phyloP scores from a whole-genome alignment of 169 alveolate genomes.

The Eimeria sp. region DNA sequence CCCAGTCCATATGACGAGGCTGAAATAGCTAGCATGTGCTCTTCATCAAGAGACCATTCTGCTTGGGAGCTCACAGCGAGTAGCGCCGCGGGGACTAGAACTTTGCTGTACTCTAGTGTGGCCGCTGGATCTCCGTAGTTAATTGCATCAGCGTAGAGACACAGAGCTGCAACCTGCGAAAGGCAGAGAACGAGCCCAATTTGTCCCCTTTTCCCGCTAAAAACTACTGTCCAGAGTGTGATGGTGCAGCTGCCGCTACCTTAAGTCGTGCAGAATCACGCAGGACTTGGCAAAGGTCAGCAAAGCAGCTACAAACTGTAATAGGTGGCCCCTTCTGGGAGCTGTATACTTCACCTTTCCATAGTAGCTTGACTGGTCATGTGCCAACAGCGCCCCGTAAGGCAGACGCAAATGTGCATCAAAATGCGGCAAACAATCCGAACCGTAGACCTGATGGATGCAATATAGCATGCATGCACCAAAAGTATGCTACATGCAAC shows the following conservation, averaged over 20 bases:
- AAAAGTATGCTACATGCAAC: not conserved
- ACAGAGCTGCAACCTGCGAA: constrained; percentile 78
- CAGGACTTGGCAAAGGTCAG: not conserved
- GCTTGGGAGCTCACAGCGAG: constrained; percentile 71
- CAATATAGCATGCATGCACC: not conserved
- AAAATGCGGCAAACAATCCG: constrained; percentile 70
- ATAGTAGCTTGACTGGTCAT: constrained; percentile 66
- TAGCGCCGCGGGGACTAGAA: constrained; percentile 74
- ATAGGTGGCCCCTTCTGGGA: not conserved
- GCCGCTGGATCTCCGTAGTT: constrained; percentile 72
- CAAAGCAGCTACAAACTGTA: not conserved
- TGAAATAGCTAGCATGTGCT: constrained; percentile 62
- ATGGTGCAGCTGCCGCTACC: not conserved
- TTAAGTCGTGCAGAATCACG: not conserved
- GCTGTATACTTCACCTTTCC: constrained; percentile 47
- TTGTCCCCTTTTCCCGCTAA: not conserved
- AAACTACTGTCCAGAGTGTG: not conserved
- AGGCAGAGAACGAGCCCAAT: not conserved
- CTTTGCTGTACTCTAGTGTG: constrained; percentile 34
- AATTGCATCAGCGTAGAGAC: constrained; percentile 77
- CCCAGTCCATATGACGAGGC: constrained; percentile 80
- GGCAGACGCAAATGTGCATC: constrained; percentile 78
- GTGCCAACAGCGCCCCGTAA: constrained; percentile 79
- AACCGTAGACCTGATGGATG: constrained; percentile 71
- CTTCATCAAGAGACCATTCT: constrained; percentile 28